Evolutionary conservation across 2,329 filamentous ascomycete genomes (phyloP), one percentile per base, ranked within the genome.

Genomic region (Erysiphe pulchra): DNA sequence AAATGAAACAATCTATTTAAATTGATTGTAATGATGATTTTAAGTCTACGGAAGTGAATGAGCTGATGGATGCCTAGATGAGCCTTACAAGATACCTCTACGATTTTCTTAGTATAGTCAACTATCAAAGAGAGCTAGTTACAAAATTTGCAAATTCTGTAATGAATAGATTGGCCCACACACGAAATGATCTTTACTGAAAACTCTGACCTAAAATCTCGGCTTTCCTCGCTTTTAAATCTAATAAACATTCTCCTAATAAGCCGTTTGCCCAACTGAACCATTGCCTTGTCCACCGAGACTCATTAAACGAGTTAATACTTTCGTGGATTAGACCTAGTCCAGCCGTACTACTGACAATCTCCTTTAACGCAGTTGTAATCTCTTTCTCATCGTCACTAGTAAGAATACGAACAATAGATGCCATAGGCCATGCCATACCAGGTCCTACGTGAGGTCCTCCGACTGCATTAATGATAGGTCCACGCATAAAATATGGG

Each of bases 251-350:
- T 63, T 87, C 79, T 12, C 81, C 80, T 61, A 86, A 90, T n/a
- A 92, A 72, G 0, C 79, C 83, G 57, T 90, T 90, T 13, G 82
- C 81, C 83, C 83, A 90, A 0, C 82, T 78, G 57, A 90, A 92
- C 66, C 66, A 68, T 18, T 62, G 58, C n/a, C 66, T 53, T 18
- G 63, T 64, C 56, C 60, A 69, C 36, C 57, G 52, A 2, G 50
- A 52, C 44, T 57, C 54, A 47, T 62, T 55, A 56, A 65, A 65
- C 3, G 61, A 60, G 47, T 65, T 57, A 16, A 69, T 59, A 47
- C 60, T 64, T 55, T 70, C 66, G 47, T 70, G 67, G 13, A 70
- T 62, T 8, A 70, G 59, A 0, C 67, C 67, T 30, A 56, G 36
- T 33, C 51, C 49, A 46, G 51, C 52, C 36, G 52, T 54, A 33